Conservation (phyloP, 163 green algal species). For the Chlamydomonas reinhardtii region DNA sequence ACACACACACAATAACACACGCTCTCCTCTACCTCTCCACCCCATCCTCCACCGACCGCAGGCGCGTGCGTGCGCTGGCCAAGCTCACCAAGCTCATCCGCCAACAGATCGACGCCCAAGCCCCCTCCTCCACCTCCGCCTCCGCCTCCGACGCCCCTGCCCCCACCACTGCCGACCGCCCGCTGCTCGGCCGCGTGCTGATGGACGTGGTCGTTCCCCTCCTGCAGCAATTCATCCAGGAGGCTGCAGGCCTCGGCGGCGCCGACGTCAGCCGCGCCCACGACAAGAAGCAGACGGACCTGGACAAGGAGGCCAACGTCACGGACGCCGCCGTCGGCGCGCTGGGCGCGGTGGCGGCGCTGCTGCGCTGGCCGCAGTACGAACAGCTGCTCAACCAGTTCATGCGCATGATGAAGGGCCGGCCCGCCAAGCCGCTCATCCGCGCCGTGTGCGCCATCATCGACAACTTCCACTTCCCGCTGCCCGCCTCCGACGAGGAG, state of each 20-base stretch:
- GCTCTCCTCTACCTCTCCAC: neutral
- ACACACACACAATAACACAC: no score
- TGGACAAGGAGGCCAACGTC: conserved; percentile 81
- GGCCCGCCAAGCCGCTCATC: conserved; percentile 57
- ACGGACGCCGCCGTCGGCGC: conserved; percentile 77
- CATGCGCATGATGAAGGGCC: conserved; percentile 72
- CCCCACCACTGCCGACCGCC: neutral
- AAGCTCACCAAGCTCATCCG: conserved; percentile 50
- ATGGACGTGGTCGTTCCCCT: conserved; percentile 78
- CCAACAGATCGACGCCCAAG: neutral
- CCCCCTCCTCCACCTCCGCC: conserved; percentile 18
- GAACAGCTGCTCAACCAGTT: conserved; percentile 83
- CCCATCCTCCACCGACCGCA: neutral
- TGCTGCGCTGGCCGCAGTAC: conserved; percentile 90
- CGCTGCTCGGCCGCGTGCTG: conserved; percentile 54
- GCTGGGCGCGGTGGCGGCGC: conserved; percentile 71
- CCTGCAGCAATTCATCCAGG: conserved; percentile 78
- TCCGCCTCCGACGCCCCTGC: neutral
- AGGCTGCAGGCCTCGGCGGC: conserved; percentile 42
- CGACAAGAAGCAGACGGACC: conserved; percentile 69
- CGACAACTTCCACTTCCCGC: conserved; percentile 90
- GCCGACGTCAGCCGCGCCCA: conserved; percentile 58
- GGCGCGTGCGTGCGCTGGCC: conserved; percentile 53
- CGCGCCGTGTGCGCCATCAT: conserved; percentile 87
- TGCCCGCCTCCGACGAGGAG: conserved; percentile 44